A percentile compares a stretch with the other conserved stretches of the same genome.
Evolutionary conservation across 192 early-diverging fungal genomes (phyloP).

Genomic region (Chytriomyces hyalinus): DNA sequence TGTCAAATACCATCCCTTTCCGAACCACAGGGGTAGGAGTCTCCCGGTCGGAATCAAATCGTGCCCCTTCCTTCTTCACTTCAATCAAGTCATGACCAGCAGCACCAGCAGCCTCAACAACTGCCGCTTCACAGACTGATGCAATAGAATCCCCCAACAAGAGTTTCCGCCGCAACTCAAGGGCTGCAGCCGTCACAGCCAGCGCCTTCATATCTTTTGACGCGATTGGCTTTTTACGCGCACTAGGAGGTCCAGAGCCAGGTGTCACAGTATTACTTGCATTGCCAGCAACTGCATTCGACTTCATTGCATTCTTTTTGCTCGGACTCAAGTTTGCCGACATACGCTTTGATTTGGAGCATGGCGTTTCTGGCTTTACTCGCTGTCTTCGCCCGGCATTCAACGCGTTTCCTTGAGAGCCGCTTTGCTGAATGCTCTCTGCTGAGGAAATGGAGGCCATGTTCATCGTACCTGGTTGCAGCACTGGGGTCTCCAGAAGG

Average conservation of each 20-base stretch:
- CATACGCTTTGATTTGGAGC: no score
- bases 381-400: background rate
- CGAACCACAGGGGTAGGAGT: background rate
- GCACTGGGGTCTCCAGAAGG: no score
- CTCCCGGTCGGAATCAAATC: background rate
- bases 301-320: background rate
- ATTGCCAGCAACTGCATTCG: background rate
- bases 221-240: background rate
- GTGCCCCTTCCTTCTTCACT: background rate
- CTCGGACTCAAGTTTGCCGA: background rate
- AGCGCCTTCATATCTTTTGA: constrained; percentile 9
- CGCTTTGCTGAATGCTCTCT: background rate
- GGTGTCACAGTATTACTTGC: background rate
- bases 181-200: constrained; percentile 24
- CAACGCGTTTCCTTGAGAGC: background rate
- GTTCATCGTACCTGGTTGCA: background rate
- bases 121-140: background rate
- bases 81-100: background rate
- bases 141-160: background rate
- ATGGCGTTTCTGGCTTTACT: no score
- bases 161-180: constrained; percentile 5
- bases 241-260: background rate
- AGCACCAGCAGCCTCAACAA: background rate
- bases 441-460: background rate
- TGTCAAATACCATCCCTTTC: background rate